Conservation (phyloP, 78 protist species). For the Isochrysis galbana region DNA sequence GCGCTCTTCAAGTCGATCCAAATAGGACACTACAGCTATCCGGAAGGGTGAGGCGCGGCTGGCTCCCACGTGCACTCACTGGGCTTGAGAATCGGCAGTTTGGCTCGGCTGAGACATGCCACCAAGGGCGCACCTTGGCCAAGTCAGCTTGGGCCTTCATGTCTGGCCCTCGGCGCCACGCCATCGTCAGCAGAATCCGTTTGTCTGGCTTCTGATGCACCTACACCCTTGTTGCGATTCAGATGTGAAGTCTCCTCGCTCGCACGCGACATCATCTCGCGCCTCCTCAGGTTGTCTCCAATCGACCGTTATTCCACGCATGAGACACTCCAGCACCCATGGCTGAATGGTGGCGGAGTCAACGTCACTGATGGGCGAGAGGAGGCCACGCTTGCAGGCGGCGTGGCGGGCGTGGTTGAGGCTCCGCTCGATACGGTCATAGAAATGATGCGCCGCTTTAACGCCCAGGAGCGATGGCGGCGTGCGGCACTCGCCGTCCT, state of each 20-base stretch:
- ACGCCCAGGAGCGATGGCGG: not conserved
- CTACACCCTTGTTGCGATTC: no score
- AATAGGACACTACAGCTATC: not conserved
- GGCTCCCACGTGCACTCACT: not conserved
- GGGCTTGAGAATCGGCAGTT: not conserved
- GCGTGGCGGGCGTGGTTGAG: not conserved
- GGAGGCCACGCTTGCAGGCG: not conserved
- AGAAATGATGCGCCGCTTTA: constrained; percentile 5
- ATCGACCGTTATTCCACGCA: not conserved
- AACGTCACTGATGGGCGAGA: not conserved
- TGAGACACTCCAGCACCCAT: constrained; percentile 4
- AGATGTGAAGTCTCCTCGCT: no score
- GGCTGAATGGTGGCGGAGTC: not conserved
- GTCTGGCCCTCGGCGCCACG: no score
- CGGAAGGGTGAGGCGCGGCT: not conserved
- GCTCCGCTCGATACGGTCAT: not conserved
- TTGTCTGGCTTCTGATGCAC: no score
- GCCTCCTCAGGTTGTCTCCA: not conserved
- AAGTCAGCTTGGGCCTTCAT: no score
- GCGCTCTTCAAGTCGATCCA: not conserved
- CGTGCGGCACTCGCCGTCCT: not conserved
- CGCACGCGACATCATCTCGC: not conserved
- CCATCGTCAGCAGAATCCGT: no score
- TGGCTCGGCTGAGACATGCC: no score
- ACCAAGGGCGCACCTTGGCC: not conserved